Base-by-base conservation (phyloP, 345 rosid genomes). In the Linum tenue region DNA sequence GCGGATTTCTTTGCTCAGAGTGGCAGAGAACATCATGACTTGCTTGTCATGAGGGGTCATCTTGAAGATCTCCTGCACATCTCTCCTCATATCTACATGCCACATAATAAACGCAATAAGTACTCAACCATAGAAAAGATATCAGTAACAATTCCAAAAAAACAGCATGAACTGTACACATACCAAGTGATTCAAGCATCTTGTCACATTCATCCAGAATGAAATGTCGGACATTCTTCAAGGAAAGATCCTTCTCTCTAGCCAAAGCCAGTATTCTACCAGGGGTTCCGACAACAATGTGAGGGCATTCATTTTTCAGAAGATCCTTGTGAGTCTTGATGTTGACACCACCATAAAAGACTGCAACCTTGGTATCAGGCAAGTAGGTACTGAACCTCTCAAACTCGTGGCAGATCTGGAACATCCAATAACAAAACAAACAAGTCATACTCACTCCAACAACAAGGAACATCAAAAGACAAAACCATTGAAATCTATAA, bases 1-100 rank as follows among this genome's bases (percentile, higher is more conserved):
- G 73, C 97, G 99, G 66, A 94, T 94, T 72, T 94, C 97, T 77
- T 94, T 94, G 96, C 97, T 94, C 76, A 94, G 99, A 0, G 99
- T 94, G 16, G 99, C 97, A 63, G 97, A 94, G 73, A 94, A 94
- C 99, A 95, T 95, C 99, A 95, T 95, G 17, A 95, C 99, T 82
- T 95, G 99, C 79, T 95, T 95, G 64, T 95, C 99, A 59, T 91
- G 97, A 38, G 99, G 99, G 37, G 99, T 95, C 96, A 88, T 81
- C 82, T 95, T 95, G 80, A 95, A 95, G 31, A 95, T 94, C 80
- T 90, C 97, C 75, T 95, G 99, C 70, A 95, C 96, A 80, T 95
- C 99, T 64, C 90, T 87, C 70, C 97, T 78, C 97, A 95, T 95
- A 67, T 95, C 96, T 95, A 85, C 72, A 74, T 35, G 70, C 64